Base-by-base conservation (phyloP, 169 alveolate genomes). In the Plasmodium gaboni region DNA sequence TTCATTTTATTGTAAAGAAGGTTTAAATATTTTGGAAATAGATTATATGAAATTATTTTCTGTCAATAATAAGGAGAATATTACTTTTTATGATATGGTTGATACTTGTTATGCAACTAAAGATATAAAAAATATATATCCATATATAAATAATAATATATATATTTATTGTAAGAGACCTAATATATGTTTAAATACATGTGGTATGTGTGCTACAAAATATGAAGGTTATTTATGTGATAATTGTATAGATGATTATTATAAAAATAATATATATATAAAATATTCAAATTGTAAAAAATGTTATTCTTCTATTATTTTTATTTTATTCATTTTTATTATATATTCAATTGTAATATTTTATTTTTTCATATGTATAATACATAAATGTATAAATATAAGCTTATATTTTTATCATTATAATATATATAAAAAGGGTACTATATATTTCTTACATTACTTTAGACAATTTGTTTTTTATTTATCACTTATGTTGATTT, bases 401-500 rank as follows among this genome's bases (percentile, higher is more conserved):
- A 86, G 92, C 61, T 74, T 86, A 38, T 86, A 86, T 28, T 86
- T 86, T 86, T 70, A 57, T 38, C 70, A 86, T 60, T 28, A 60
- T 22, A 55, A 65, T 71, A 73, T 86, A 8, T 86, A 86, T 73
- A 50, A 60, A 46, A 61, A 86, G 42, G 87, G 69, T 44, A 86
- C 72, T 7, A 70, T 86, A 28, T 86, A 86, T 64, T 86, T 86
- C 53, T 51, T 86, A 46, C 92, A 86, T 53, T 86, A 86, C 42
- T 71, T 86, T 86, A 86, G 92, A 17, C 78, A 86, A 59, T 86
- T 69, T 38, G 17, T 46, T 12, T 86, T 86, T 86, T 86, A 86
- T 19, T 59, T 71, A 71, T 69, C 92, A 22, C 87, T 86, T 32
- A 59, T 86, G 24, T 71, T 86, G 24, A 19, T 86, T n/a, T n/a